Conservation (phyloP, 106 monocot genomes). For the Platanthera zijinensis region DNA sequence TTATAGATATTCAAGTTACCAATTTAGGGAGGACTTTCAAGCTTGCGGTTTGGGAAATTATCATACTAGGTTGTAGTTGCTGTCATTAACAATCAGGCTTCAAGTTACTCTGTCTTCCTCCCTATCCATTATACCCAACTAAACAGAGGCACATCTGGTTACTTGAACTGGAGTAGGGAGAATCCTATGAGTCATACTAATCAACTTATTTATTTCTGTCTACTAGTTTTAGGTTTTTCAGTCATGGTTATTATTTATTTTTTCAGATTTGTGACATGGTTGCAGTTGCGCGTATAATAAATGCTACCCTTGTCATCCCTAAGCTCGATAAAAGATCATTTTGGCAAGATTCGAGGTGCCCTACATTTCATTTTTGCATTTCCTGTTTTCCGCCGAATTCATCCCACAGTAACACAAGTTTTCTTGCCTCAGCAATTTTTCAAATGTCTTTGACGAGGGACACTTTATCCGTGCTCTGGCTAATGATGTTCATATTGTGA, state of each 20-base stretch:
- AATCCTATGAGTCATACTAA: background rate
- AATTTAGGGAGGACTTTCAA: background rate
- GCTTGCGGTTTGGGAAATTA: background rate
- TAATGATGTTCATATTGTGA: slow-evolving; percentile 74
- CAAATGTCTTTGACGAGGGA: slow-evolving; percentile 88
- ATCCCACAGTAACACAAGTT: slow-evolving; percentile 11
- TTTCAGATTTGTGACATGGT: slow-evolving; percentile 98
- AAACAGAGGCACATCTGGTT: background rate
- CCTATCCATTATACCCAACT: background rate
- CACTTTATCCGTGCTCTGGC: slow-evolving; percentile 59
- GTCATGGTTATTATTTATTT: background rate
- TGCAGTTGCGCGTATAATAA: slow-evolving; percentile 81
- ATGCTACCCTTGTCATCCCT: slow-evolving; percentile 92
- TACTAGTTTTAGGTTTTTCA: background rate
- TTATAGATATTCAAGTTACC: background rate
- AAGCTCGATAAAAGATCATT: slow-evolving; percentile 88
- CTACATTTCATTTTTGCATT: background rate
- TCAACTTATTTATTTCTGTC: background rate
- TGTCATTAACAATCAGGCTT: background rate
- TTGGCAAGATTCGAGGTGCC: slow-evolving; percentile 91
- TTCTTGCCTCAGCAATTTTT: slow-evolving; percentile 68
- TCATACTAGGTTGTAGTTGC: no score
- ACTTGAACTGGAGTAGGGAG: background rate
- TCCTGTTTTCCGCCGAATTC: background rate
- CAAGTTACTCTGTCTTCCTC: background rate